Evolutionary conservation across 805 yeast species (phyloP).

Genomic region (Cyberlindnera veronae): DNA sequence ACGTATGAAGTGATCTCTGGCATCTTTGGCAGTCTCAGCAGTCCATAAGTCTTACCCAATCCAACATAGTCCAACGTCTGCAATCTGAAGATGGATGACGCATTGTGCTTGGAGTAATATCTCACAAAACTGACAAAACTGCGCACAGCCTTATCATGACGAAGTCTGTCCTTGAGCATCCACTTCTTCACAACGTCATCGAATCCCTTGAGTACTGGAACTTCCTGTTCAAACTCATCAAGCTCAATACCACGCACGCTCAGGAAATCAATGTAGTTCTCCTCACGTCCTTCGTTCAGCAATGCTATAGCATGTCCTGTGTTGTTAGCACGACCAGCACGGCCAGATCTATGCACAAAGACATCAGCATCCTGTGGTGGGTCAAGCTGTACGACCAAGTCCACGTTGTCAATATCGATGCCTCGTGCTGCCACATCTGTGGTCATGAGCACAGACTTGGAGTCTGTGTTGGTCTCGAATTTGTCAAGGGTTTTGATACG

Average conservation of each 20-base stretch:
- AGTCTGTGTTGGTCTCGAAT: slow-evolving; percentile 38
- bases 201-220: slow-evolving; percentile 9
- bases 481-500: slow-evolving; percentile 66
- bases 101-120: slow-evolving; percentile 84
- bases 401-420: slow-evolving; percentile 92
- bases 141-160: slow-evolving; percentile 77
- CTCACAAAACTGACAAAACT: slow-evolving; percentile 81
- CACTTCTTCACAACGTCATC: slow-evolving; percentile 39
- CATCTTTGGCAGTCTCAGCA: slow-evolving; percentile 87
- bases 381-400: slow-evolving; percentile 87
- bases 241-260: slow-evolving; percentile 62
- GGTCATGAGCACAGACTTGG: slow-evolving; percentile 68
- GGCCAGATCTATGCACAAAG: slow-evolving; percentile 90
- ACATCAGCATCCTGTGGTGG: slow-evolving; percentile 93
- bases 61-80: slow-evolving; percentile 67
- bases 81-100: slow-evolving; percentile 81
- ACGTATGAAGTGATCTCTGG: slow-evolving; percentile 71
- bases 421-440: slow-evolving; percentile 99
- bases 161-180: slow-evolving; percentile 68
- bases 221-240: slow-evolving; percentile 32
- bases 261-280: slow-evolving; percentile 78
- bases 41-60: slow-evolving; percentile 72
- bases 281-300: slow-evolving; percentile 72
- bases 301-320: slow-evolving; percentile 77
- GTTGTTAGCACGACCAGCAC: slow-evolving; percentile 91